These are phyloP conservation scores for Suillus weaverae DNA, from an alignment of 768 basidiomycete genomes.

Conservation along the genomic window DNA sequence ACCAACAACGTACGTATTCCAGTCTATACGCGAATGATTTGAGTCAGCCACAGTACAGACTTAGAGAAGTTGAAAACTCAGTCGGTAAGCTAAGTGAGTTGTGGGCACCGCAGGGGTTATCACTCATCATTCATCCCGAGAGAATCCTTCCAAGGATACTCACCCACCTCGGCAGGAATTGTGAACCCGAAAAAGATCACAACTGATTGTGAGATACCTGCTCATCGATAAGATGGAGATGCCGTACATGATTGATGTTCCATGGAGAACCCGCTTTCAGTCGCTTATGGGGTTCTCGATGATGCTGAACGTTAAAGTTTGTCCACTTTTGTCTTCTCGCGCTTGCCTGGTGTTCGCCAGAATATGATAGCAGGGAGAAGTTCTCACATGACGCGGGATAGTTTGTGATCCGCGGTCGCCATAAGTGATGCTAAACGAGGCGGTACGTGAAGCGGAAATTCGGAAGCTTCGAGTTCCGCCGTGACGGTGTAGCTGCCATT, in stretches of 20 bases:
- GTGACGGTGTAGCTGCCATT: too few relatives aligned
- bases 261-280: not conserved
- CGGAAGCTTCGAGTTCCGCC: not conserved
- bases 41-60: not conserved
- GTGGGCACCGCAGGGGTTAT: not conserved
- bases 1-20: not conserved
- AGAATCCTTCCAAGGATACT: not conserved
- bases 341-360: not conserved
- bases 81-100: not conserved
- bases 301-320: not conserved
- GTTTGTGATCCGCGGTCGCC: not conserved
- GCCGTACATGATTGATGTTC: not conserved
- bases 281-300: not conserved
- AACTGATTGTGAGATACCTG: slow-evolving; percentile 3
- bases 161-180: not conserved
- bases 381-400: not conserved
- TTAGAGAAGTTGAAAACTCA: not conserved
- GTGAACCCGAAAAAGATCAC: not conserved
- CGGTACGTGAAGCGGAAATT: not conserved
- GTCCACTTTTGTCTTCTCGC: not conserved
- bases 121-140: not conserved
- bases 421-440: not conserved
- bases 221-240: slow-evolving; percentile 2
- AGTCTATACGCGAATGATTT: not conserved
- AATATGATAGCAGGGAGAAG: not conserved